Evolutionary conservation across 257 asterid genomes (phyloP).

Genomic region (Lavandula angustifolia): DNA sequence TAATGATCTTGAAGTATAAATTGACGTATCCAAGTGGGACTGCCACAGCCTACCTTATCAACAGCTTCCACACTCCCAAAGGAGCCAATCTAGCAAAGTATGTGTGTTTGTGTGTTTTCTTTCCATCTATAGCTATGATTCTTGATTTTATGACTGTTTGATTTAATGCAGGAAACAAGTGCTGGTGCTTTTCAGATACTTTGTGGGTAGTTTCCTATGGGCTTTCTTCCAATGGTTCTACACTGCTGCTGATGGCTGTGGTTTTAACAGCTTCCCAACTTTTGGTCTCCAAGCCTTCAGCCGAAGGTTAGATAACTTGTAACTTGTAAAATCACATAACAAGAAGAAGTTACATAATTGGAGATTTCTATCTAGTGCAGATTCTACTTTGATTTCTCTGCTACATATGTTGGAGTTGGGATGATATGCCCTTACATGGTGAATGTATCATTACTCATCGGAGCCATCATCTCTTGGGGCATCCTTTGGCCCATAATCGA

Average conservation of each 20-base stretch:
- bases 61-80: conserved; percentile 82
- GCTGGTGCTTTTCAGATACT: conserved; percentile 56
- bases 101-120: neutral
- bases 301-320: conserved; percentile 30
- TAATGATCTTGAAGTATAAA: conserved; percentile 78
- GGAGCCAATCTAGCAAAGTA: conserved; percentile 80
- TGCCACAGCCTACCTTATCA: conserved; percentile 80
- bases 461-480: conserved; percentile 69
- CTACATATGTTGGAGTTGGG: conserved; percentile 76
- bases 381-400: conserved; percentile 68
- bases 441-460: conserved; percentile 53
- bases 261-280: conserved; percentile 73
- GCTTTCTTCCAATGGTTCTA: conserved; percentile 78
- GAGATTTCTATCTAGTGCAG: conserved; percentile 21
- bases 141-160: neutral
- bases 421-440: conserved; percentile 81
- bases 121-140: too few species aligned
- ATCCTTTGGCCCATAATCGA: conserved; percentile 60
- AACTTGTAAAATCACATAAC: too few species aligned
- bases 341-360: too few species aligned
- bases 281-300: conserved; percentile 66
- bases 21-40: conserved; percentile 90
- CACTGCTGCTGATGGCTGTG: conserved; percentile 59
- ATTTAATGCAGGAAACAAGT: conserved; percentile 43
- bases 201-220: conserved; percentile 53